A percentile compares a stretch with the other conserved stretches of the same genome.
Evolutionary conservation across 1,284 basidiomycete species (phyloP).

Genomic region (Exobasidium cylindrosporum): DNA sequence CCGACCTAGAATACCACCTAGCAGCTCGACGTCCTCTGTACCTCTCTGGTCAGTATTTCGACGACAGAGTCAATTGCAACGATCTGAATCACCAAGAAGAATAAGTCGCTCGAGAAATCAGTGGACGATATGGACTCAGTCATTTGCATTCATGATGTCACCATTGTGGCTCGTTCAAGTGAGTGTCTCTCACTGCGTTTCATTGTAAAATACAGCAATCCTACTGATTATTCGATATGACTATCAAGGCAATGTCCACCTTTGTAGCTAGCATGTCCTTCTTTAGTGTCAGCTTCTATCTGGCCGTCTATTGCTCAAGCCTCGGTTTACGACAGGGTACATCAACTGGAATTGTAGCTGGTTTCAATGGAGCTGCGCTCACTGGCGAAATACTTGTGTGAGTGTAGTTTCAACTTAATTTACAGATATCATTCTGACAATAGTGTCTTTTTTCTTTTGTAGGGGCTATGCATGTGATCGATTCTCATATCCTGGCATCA

Average conservation of each 20-base stretch:
- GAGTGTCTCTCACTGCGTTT: neutral
- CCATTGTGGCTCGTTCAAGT: constrained; percentile 2
- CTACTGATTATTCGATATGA: too few species aligned
- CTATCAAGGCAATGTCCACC: neutral
- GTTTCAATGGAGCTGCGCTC: constrained; percentile 31
- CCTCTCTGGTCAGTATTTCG: neutral
- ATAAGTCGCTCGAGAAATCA: neutral
- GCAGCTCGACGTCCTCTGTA: neutral
- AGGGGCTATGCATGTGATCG: constrained; percentile 6
- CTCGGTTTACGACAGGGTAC: constrained; percentile 27
- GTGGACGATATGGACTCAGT: neutral
- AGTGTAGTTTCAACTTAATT: neutral
- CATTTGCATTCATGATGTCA: neutral
- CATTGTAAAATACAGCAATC: neutral
- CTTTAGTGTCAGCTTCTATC: constrained; percentile 29
- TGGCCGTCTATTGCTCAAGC: constrained; percentile 27
- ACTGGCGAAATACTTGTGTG: neutral
- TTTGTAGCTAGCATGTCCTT: neutral
- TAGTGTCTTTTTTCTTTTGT: neutral
- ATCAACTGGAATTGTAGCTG: constrained; percentile 33
- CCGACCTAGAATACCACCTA: neutral
- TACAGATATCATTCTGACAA: neutral
- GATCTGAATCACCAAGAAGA: neutral
- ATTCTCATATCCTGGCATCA: constrained; percentile 3
- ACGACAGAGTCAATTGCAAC: neutral